Base-by-base conservation (phyloP, 495 filamentous ascomycete genomes). In the Penicillium silybi region DNA sequence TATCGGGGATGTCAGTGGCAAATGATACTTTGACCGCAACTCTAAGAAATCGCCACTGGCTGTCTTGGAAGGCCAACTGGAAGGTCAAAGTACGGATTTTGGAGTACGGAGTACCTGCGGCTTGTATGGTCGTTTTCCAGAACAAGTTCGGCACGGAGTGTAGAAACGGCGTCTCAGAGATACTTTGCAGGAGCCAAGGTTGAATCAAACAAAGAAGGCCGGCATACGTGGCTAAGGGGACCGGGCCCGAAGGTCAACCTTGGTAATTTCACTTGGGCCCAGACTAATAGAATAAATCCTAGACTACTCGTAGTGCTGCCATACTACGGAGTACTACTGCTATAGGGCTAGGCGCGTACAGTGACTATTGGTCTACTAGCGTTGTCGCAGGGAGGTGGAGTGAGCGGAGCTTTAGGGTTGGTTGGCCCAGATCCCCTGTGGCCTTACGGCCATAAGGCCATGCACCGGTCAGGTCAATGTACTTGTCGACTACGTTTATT, bases 1-100 rank as follows among this genome's bases (percentile, higher is more conserved):
- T 19, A 50, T n/a, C n/a, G 13, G 17, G 3, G 25, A 57, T 43
- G 26, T 18, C 41, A 48, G 61, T 63, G 61, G 57, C 61, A 43
- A 63, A 44, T 38, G 16, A 44, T 38, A 18, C 29, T 43, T 52
- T 61, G 61, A 63, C 61, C 61, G 61, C 54, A 63, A 61, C 44
- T 58, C 32, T 18, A 9, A 37, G 20, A 20, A 22, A 2, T 39
- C 35, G 35, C 35, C 35, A 39, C 35, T 39, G 35, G 22, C 22
- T n/a, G n/a, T 23, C 17, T 6, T 39, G n/a, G n/a, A 39, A 39
- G n/a, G n/a, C n/a, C n/a, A n/a, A n/a, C n/a, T n/a, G n/a, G n/a
- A n/a, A n/a, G n/a, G n/a, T n/a, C n/a, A n/a, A n/a, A n/a, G n/a
- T n/a, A n/a, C n/a, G n/a, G n/a, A n/a, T n/a, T n/a, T n/a, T n/a